These are phyloP conservation scores for Pleomassaria siparia DNA, from an alignment of 2,329 filamentous ascomycete species.

Conservation along the genomic window DNA sequence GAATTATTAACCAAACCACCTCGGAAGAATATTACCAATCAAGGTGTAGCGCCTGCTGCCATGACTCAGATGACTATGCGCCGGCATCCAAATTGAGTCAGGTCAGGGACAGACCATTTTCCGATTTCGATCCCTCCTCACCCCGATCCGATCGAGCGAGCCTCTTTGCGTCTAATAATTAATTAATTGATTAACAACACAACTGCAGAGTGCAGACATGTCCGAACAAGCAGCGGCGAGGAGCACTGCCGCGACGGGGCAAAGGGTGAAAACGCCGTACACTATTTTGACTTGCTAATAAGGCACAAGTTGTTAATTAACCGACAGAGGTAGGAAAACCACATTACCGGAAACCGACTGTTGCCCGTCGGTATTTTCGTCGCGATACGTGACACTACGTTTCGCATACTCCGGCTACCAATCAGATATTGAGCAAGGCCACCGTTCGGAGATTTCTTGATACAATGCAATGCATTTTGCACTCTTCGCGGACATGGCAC, in stretches of 20 bases:
- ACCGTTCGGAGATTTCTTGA: not conserved
- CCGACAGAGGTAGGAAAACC: not conserved
- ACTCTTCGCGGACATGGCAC: not conserved
- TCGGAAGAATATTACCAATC: too few species aligned
- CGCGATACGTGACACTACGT: not conserved
- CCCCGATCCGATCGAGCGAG: too few species aligned
- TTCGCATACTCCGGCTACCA: not conserved
- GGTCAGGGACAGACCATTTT: too few species aligned
- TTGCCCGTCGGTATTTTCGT: not conserved
- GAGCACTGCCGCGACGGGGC: not conserved
- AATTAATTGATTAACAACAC: too few species aligned
- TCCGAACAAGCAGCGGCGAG: not conserved
- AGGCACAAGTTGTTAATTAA: not conserved
- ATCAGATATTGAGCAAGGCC: not conserved
- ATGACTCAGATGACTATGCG: too few species aligned
- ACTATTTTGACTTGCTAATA: conserved; percentile 5
- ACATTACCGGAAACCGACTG: not conserved
- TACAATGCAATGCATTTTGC: not conserved
- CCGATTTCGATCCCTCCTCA: not conserved
- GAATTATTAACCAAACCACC: too few species aligned
- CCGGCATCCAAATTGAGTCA: too few species aligned
- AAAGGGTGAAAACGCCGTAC: not conserved
- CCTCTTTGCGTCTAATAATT: too few species aligned
- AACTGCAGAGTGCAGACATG: not conserved
- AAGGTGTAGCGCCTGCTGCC: too few species aligned